phyloP scores from a whole-genome alignment of 2,329 filamentous ascomycete species.

The Berkeleyomyces basicola region DNA sequence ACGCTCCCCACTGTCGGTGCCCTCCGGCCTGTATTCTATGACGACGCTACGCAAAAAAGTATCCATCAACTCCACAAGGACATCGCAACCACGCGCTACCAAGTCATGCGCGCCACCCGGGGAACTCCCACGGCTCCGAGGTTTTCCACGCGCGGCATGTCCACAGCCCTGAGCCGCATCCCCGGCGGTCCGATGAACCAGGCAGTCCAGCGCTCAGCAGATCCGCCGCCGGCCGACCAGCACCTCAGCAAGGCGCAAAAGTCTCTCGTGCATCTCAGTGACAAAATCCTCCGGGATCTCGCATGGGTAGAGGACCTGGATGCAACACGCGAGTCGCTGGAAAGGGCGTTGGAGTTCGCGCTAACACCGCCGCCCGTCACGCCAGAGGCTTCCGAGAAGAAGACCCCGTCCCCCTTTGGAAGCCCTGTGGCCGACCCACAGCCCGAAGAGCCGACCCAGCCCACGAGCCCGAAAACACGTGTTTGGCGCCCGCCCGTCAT shows the following conservation, averaged over 20 bases:
- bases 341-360: neutral
- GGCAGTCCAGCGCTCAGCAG: neutral
- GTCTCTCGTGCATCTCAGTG: slow-evolving; percentile 3
- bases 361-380: neutral
- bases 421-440: neutral
- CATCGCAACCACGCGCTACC: slow-evolving; percentile 6
- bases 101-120: slow-evolving; percentile 4
- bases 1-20: slow-evolving; percentile 2
- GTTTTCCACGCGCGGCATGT: neutral
- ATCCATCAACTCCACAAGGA: slow-evolving; percentile 6
- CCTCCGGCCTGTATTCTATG: slow-evolving; percentile 9
- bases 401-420: neutral
- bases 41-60: neutral
- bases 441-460: neutral
- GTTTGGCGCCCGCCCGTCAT: slow-evolving; percentile 4
- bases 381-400: neutral
- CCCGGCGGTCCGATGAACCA: neutral
- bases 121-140: neutral
- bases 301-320: slow-evolving; percentile 6
- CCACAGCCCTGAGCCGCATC: neutral
- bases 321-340: neutral
- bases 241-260: slow-evolving; percentile 11
- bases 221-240: slow-evolving; percentile 8
- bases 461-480: neutral
- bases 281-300: slow-evolving; percentile 9